phyloP scores from a whole-genome alignment of 805 yeast genomes.

The Jamesozyma piceae region DNA sequence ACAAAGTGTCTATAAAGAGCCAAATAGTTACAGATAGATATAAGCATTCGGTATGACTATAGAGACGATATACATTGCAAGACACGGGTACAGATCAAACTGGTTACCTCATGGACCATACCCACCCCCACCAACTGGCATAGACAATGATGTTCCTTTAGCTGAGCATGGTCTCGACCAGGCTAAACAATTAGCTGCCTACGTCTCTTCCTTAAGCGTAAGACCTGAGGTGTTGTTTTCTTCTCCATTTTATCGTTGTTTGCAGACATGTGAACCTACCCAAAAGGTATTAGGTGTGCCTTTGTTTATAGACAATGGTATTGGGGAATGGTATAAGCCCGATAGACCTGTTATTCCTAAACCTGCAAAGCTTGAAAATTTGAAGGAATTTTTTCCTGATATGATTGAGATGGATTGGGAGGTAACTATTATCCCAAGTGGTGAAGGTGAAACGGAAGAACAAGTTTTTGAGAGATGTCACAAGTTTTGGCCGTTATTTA shows the following conservation, averaged over 20 bases:
- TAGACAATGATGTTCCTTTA: constrained; percentile 81
- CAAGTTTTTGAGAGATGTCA: constrained; percentile 57
- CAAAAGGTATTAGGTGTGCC: constrained; percentile 51
- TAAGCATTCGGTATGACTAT: constrained; percentile 30
- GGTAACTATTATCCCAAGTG: constrained; percentile 51
- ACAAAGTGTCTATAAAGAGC: too few species aligned
- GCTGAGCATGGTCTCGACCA: constrained; percentile 87
- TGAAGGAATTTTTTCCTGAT: constrained; percentile 46
- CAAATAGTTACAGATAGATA: not conserved
- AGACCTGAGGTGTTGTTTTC: constrained; percentile 63
- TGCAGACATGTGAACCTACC: constrained; percentile 72
- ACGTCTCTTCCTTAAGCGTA: constrained; percentile 34
- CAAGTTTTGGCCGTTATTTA: constrained; percentile 45
- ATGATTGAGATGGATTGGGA: constrained; percentile 38
- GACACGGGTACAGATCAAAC: constrained; percentile 89
- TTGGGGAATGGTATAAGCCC: constrained; percentile 90
- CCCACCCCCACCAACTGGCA: constrained; percentile 77
- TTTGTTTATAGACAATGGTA: constrained; percentile 66
- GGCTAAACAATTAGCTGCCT: constrained; percentile 67
- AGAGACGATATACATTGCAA: constrained; percentile 57
- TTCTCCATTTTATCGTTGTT: constrained; percentile 87
- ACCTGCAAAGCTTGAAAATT: constrained; percentile 49
- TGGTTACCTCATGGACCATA: constrained; percentile 69
- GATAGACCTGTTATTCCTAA: constrained; percentile 58
- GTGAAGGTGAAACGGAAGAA: constrained; percentile 63